Conservation (phyloP, 352 stramenopile species). For the Aphanomyces stellatus region DNA sequence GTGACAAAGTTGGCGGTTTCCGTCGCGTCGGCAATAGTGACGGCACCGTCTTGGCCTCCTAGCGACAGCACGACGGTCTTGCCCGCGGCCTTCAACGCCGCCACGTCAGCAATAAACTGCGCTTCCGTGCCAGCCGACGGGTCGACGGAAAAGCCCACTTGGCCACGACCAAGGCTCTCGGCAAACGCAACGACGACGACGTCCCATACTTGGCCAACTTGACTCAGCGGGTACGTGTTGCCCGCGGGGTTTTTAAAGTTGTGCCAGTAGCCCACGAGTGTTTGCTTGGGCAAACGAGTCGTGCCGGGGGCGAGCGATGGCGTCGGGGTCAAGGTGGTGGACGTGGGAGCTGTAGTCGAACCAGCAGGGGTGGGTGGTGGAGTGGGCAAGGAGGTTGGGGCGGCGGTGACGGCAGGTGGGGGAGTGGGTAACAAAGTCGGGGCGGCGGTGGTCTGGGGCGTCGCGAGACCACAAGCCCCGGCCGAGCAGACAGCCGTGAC, state of each 20-base stretch:
- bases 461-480: too few species aligned
- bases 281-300: too few species aligned
- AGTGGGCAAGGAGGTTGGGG: too few species aligned
- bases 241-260: slow-evolving; percentile 12
- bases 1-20: not conserved
- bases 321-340: too few species aligned
- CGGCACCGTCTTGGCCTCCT: slow-evolving; percentile 5
- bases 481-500: too few species aligned
- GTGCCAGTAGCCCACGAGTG: slow-evolving; percentile 15
- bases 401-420: too few species aligned
- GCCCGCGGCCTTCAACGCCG: not conserved
- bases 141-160: not conserved
- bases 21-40: not conserved
- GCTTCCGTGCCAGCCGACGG: not conserved
- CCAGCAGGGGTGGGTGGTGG: too few species aligned
- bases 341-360: too few species aligned
- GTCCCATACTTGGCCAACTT: slow-evolving; percentile 5
- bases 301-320: too few species aligned
- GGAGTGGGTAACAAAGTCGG: too few species aligned
- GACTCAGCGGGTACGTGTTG: not conserved
- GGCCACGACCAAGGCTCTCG: not conserved
- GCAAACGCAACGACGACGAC: slow-evolving; percentile 11
- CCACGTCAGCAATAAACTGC: slow-evolving; percentile 1
- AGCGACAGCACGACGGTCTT: slow-evolving; percentile 16
- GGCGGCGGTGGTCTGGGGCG: too few species aligned